Conservation (phyloP, 257 asterid species). For the Scutellaria galericulata region DNA sequence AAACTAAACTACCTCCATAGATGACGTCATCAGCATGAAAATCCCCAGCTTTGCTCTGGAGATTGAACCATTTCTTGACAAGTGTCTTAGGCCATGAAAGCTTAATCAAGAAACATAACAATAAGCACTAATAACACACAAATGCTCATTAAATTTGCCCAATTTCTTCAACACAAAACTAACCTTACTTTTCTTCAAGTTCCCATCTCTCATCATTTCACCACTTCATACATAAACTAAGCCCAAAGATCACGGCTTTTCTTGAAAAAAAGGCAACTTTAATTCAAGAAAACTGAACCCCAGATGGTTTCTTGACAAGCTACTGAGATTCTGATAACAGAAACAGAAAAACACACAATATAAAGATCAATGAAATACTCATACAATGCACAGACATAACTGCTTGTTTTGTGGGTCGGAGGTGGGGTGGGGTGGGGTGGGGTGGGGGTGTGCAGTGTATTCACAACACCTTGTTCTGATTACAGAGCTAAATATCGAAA, state of each 20-base stretch:
- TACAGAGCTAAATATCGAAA: slow-evolving; percentile 42
- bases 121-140: slow-evolving; percentile 32
- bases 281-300: neutral
- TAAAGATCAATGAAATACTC: slow-evolving; percentile 31
- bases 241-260: slow-evolving; percentile 48
- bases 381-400: slow-evolving; percentile 37
- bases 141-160: slow-evolving; percentile 22
- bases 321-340: slow-evolving; percentile 31
- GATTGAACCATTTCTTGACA: slow-evolving; percentile 86
- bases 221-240: slow-evolving; percentile 48
- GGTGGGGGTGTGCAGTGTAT: neutral
- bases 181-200: slow-evolving; percentile 80
- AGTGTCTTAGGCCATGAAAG: slow-evolving; percentile 80
- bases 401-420: slow-evolving; percentile 31
- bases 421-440: neutral
- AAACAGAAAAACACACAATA: slow-evolving; percentile 41
- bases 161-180: slow-evolving; percentile 26
- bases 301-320: neutral
- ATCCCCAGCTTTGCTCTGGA: slow-evolving; percentile 66
- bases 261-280: neutral
- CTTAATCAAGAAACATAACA: slow-evolving; percentile 45
- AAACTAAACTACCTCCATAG: slow-evolving; percentile 47
- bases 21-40: slow-evolving; percentile 78
- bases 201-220: slow-evolving; percentile 78
- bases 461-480: slow-evolving; percentile 37